Conservation (phyloP, 1,284 basidiomycete genomes). For the Microbotryomycetes sp. region DNA sequence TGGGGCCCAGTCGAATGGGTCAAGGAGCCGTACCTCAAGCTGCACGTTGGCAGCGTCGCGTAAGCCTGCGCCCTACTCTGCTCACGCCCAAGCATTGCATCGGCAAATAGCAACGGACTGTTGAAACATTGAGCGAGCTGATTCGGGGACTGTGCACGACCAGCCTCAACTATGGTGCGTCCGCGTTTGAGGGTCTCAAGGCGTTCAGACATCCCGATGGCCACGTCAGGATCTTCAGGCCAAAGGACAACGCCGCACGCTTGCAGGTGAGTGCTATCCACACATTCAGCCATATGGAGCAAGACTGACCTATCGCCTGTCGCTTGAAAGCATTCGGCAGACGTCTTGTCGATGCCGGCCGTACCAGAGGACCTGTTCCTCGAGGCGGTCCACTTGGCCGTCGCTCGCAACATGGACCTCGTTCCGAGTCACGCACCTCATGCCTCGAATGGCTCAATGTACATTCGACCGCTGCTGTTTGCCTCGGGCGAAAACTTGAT, state of each 20-base stretch:
- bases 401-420: constrained; percentile 40
- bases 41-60: constrained; percentile 36
- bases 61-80: background rate
- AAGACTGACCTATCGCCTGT: no score
- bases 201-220: constrained; percentile 32
- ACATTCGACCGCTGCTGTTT: constrained; percentile 35
- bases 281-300: no score
- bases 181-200: constrained; percentile 40
- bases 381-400: constrained; percentile 34
- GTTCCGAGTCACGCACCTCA: constrained; percentile 38
- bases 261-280: constrained; percentile 27
- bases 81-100: background rate
- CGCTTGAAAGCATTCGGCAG: constrained; percentile 35
- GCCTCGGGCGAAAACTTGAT: constrained; percentile 38
- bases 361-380: constrained; percentile 35
- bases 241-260: constrained; percentile 39
- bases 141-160: background rate
- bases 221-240: constrained; percentile 37
- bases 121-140: background rate
- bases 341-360: constrained; percentile 38
- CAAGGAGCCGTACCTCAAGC: constrained; percentile 36
- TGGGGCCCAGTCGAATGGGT: constrained; percentile 36
- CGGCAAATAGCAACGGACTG: no score
- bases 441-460: constrained; percentile 22
- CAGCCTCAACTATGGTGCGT: constrained; percentile 38